phyloP scores from a whole-genome alignment of 2,329 filamentous ascomycete genomes.

The Conoideocrella luteorostrata region DNA sequence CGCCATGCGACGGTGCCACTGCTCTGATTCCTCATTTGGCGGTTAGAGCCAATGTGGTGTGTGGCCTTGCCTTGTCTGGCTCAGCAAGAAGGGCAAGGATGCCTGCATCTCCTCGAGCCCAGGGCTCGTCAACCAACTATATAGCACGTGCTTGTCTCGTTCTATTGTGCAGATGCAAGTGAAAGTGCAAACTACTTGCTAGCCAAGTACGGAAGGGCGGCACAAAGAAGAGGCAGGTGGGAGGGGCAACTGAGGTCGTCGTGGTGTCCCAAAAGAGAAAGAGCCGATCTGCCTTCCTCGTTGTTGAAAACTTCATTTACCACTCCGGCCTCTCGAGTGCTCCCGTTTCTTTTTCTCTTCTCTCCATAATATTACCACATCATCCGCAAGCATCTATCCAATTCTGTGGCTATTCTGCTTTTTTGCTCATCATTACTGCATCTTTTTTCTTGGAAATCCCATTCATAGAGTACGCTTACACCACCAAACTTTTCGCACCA shows the following conservation, averaged over 20 bases:
- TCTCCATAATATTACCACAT: conserved; percentile 1
- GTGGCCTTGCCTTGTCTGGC: too few relatives aligned
- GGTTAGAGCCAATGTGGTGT: too few relatives aligned
- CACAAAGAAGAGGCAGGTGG: not conserved
- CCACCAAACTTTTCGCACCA: conserved; percentile 8
- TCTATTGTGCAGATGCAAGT: too few relatives aligned
- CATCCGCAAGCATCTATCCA: conserved; percentile 2
- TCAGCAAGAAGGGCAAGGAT: too few relatives aligned
- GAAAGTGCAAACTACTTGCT: not conserved
- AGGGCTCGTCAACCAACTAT: too few relatives aligned
- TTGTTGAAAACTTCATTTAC: not conserved
- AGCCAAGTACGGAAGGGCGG: not conserved
- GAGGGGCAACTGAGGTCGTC: not conserved
- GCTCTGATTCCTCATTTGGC: too few relatives aligned
- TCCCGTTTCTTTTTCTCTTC: conserved; percentile 1
- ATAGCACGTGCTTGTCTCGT: too few relatives aligned
- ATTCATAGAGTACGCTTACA: conserved; percentile 2
- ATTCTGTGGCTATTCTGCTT: not conserved
- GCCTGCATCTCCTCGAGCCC: too few relatives aligned
- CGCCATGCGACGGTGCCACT: too few relatives aligned
- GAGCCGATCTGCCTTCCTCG: not conserved
- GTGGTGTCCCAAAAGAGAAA: not conserved
- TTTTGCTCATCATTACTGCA: conserved; percentile 4
- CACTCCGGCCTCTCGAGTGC: not conserved
- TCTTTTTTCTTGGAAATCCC: conserved; percentile 5